Conservation (phyloP, 2,329 filamentous ascomycete genomes). For the Torrubiella hemipterigena region DNA sequence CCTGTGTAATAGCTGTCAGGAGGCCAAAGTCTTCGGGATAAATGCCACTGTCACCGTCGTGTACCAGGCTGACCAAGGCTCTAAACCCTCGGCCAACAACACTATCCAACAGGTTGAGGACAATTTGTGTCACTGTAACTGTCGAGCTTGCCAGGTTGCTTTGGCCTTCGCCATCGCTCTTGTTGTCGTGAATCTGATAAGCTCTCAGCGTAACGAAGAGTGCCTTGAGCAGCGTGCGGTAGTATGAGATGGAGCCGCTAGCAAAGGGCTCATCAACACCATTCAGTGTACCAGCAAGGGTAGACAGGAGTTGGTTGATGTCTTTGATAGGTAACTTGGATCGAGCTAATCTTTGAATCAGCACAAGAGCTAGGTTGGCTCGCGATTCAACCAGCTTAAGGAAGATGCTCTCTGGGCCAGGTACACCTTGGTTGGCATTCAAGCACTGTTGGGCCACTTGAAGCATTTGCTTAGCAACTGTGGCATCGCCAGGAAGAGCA, state of each 20-base stretch:
- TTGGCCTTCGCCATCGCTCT: constrained; percentile 16
- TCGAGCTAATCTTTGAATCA: constrained; percentile 70
- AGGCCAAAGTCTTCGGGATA: constrained; percentile 76
- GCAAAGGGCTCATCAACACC: constrained; percentile 41
- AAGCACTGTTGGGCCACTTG: constrained; percentile 69
- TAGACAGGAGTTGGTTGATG: constrained; percentile 36
- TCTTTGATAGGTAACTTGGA: constrained; percentile 35
- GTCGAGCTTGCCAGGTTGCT: constrained; percentile 21
- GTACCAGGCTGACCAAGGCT: constrained; percentile 67
- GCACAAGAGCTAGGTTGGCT: constrained; percentile 67
- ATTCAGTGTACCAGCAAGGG: constrained; percentile 39
- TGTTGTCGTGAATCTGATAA: constrained; percentile 31
- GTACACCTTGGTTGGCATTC: constrained; percentile 59
- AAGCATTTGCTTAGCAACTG: constrained; percentile 57
- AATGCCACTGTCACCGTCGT: constrained; percentile 51
- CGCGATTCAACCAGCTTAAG: constrained; percentile 63
- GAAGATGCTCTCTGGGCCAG: constrained; percentile 72
- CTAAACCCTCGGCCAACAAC: constrained; percentile 76
- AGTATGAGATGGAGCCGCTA: constrained; percentile 50
- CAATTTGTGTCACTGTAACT: constrained; percentile 41
- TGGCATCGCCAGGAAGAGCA: constrained; percentile 37
- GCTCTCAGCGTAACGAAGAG: constrained; percentile 72
- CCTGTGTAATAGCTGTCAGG: constrained; percentile 78
- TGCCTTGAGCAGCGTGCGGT: constrained; percentile 71
- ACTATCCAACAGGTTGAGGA: constrained; percentile 69